Evolutionary conservation across 345 rosid genomes (phyloP).

Genomic region (Hypericum androsaemum): DNA sequence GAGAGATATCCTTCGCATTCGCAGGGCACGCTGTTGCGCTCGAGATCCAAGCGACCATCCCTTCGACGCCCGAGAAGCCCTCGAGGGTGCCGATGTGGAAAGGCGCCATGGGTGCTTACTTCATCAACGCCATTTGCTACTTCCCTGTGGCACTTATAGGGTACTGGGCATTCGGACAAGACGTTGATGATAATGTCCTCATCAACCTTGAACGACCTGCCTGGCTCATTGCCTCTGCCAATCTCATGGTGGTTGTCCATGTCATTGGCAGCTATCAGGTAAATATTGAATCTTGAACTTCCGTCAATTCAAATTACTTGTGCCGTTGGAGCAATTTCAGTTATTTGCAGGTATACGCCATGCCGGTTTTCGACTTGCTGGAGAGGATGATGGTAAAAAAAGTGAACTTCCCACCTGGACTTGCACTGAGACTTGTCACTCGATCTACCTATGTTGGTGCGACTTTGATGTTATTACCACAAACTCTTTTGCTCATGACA

Average conservation of each 20-base stretch:
- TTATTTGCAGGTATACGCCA: constrained; percentile 57
- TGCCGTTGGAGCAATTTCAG: neutral
- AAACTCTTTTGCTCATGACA: neutral
- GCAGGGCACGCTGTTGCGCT: constrained; percentile 79
- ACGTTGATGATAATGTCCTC: constrained; percentile 60
- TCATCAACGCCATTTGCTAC: constrained; percentile 62
- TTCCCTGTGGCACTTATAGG: constrained; percentile 69
- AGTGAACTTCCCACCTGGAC: constrained; percentile 48
- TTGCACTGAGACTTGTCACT: constrained; percentile 45
- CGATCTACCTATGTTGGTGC: constrained; percentile 83
- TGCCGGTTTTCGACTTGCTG: constrained; percentile 81
- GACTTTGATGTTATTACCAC: constrained; percentile 6
- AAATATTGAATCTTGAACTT: too few species aligned
- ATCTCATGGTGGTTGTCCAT: constrained; percentile 66
- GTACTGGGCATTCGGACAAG: constrained; percentile 47
- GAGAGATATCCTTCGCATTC: constrained; percentile 71
- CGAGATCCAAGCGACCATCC: constrained; percentile 90
- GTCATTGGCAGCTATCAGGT: constrained; percentile 91
- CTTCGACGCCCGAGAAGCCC: constrained; percentile 76
- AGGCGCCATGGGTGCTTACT: constrained; percentile 67
- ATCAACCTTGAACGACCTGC: constrained; percentile 48
- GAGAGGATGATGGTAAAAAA: constrained; percentile 49
- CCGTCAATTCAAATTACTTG: too few species aligned
- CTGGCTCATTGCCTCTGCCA: constrained; percentile 67
- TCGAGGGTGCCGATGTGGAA: constrained; percentile 78